Base-by-base conservation (phyloP, 108 stramenopile species). In the Craspedostauros australis region DNA sequence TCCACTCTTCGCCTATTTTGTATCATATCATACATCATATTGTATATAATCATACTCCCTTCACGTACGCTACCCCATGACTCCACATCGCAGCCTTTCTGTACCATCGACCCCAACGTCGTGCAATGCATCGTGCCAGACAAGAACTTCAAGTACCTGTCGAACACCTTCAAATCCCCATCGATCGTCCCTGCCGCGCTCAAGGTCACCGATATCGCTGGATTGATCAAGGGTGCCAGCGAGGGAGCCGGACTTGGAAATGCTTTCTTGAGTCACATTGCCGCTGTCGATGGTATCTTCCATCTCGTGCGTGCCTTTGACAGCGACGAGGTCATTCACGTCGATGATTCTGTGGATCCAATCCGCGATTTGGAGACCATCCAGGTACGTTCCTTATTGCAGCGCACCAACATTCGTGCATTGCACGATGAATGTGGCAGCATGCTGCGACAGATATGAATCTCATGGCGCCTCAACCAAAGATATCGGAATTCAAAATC, bases 171-270 rank as follows among this genome's bases (percentile, higher is more conserved):
- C 60, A 95, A 95, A 60, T 80, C 88, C 25, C 75, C 85, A 19
- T 55, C 54, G 30, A 77, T 90, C 6, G 90, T 98, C 7, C 97
- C 97, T 0, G 97, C 97, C 11, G 85, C 86, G 16, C 60, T 99
- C 34, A 95, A 93, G 36, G 83, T 99, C 36, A 95, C 94, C 4
- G 99, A 99, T 75, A 99, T 99, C 77, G 99, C 99, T 25, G 99
- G 99, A 33, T 69, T 99, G 42, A 96, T 99, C 55, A 64, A 72
- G 18, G 99, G 99, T 24, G 99, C 99, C 19, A 80, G 92, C 26
- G 97, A 98, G 68, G 99, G 99, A 34, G 96, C 96, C 19, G 99
- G 99, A 23, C 73, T 99, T 2, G 99, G 99, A 28, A 99, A 99
- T 66, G 99, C 97, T 15, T 99, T 99, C 61, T 82, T 98, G 32